Evolutionary conservation across 2,329 filamentous ascomycete species (phyloP).

Genomic region (Colletotrichum orchidophilum): DNA sequence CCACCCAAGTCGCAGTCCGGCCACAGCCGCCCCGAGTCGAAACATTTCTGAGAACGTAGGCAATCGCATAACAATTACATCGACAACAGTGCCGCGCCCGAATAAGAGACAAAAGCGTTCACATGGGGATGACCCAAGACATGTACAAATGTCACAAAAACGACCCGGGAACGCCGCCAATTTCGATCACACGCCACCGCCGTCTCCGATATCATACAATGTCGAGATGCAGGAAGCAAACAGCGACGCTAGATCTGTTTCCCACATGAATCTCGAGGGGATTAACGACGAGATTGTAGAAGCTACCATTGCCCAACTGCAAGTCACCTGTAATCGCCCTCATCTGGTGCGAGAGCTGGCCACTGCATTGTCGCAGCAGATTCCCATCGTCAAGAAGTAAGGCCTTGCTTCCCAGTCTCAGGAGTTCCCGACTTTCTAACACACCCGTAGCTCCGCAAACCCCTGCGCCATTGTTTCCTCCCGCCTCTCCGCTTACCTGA

Average conservation of each 20-base stretch:
- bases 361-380: slow-evolving; percentile 76
- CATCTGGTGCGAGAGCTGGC: slow-evolving; percentile 96
- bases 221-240: neutral
- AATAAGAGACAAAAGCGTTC: slow-evolving; percentile 82
- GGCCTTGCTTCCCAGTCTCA: slow-evolving; percentile 44
- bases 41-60: slow-evolving; percentile 36
- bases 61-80: slow-evolving; percentile 1
- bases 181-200: slow-evolving; percentile 76
- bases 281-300: slow-evolving; percentile 97
- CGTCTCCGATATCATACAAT: slow-evolving; percentile 42
- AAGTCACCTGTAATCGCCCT: slow-evolving; percentile 89
- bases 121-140: slow-evolving; percentile 60
- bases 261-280: slow-evolving; percentile 70
- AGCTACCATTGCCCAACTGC: slow-evolving; percentile 86
- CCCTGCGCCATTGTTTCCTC: slow-evolving; percentile 96
- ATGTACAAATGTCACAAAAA: neutral
- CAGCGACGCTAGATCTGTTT: neutral
- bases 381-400: slow-evolving; percentile 91
- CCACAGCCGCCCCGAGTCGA: slow-evolving; percentile 49
- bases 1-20: slow-evolving; percentile 66
- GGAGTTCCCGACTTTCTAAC: slow-evolving; percentile 3
- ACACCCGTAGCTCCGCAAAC: slow-evolving; percentile 81
- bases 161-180: slow-evolving; percentile 48
- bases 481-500: slow-evolving; percentile 87
- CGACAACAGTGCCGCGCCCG: slow-evolving; percentile 48